Evolutionary conservation across 2,329 filamentous ascomycete species (phyloP).

Genomic region (Talaromyces sp.): DNA sequence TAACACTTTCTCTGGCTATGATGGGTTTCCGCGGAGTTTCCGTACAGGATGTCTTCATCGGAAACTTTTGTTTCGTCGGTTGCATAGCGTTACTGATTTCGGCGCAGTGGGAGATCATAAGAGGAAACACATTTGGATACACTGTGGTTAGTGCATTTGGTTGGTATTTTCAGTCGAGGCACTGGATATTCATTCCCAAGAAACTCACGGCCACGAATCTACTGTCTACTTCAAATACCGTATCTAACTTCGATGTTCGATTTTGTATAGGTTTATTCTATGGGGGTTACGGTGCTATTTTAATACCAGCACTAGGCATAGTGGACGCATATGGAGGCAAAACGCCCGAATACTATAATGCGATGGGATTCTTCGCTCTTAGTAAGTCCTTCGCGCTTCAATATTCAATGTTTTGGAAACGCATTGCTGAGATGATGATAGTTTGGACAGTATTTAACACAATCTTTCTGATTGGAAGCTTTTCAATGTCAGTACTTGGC

Average conservation of each 20-base stretch:
- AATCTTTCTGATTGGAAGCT: slow-evolving; percentile 9
- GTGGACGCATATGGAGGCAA: slow-evolving; percentile 6
- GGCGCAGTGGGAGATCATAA: slow-evolving; percentile 15
- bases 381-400: neutral
- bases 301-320: slow-evolving; percentile 8
- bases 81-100: slow-evolving; percentile 11
- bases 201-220: no score
- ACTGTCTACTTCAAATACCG: neutral
- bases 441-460: slow-evolving; percentile 15
- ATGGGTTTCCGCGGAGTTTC: slow-evolving; percentile 5
- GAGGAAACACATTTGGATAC: slow-evolving; percentile 12
- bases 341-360: slow-evolving; percentile 8
- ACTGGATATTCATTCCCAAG: no score
- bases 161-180: no score
- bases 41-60: slow-evolving; percentile 8
- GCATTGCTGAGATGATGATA: neutral
- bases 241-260: no score
- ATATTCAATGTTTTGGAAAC: neutral
- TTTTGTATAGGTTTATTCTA: slow-evolving; percentile 5
- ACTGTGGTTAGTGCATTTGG: slow-evolving; percentile 12
- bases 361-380: slow-evolving; percentile 5
- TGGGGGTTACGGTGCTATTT: slow-evolving; percentile 6
- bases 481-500: slow-evolving; percentile 7
- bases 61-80: slow-evolving; percentile 11
- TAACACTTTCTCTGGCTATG: slow-evolving; percentile 8